A percentile compares a stretch with the other conserved stretches of the same genome.
These are phyloP conservation scores for Agroathelia rolfsii DNA, from an alignment of 1,284 basidiomycete genomes.

Conservation along the genomic window DNA sequence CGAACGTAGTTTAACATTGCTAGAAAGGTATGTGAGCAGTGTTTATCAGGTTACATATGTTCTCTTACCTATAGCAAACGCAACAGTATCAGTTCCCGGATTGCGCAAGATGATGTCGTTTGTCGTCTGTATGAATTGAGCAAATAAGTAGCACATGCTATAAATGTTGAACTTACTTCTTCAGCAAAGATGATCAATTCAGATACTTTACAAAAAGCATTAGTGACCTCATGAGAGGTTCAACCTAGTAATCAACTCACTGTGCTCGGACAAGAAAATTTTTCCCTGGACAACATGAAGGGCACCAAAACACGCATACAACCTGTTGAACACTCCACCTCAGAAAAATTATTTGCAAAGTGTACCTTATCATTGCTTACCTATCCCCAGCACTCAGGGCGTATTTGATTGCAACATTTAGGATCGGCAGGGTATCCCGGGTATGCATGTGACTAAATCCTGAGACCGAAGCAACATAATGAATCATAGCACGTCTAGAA, in stretches of 20 bases:
- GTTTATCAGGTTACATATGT: conserved; percentile 6
- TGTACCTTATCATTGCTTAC: conserved; percentile 22
- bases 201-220: conserved; percentile 33
- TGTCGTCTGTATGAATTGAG: conserved; percentile 30
- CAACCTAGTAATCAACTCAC: conserved; percentile 28
- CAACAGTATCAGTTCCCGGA: conserved; percentile 42
- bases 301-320: conserved; percentile 50
- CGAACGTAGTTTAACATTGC: conserved; percentile 52
- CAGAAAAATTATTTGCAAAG: not conserved
- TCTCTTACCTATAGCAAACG: conserved; percentile 43
- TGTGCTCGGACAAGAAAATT: conserved; percentile 53
- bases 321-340: conserved; percentile 22
- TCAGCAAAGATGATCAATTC: conserved; percentile 51
- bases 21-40: no score
- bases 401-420: conserved; percentile 54
- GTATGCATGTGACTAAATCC: conserved; percentile 59
- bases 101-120: conserved; percentile 47
- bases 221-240: conserved; percentile 4
- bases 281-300: conserved; percentile 43
- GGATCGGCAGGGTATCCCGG: conserved; percentile 46
- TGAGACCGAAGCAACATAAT: conserved; percentile 54
- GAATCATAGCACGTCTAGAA: conserved; percentile 45
- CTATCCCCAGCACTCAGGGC: conserved; percentile 60
- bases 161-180: conserved; percentile 36
- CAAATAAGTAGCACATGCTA: conserved; percentile 3